A percentile compares a stretch with the other conserved stretches of the same genome.
phyloP scores from a whole-genome alignment of 805 yeast species.

The Nakazawaea molendinolei region DNA sequence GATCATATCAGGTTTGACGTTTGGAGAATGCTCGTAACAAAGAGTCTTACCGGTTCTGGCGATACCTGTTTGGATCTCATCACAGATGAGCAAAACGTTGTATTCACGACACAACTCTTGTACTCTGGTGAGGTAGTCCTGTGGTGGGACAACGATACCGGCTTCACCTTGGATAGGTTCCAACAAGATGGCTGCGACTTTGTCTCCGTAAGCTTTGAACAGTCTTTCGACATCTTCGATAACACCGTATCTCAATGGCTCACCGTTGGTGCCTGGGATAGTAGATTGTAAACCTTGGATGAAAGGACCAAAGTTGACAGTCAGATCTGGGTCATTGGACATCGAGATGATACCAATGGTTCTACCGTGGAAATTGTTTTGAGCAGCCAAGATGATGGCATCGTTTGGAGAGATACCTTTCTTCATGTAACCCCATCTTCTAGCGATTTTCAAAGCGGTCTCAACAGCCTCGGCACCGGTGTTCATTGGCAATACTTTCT shows the following conservation, averaged over 20 bases:
- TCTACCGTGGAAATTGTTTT: conserved; percentile 93
- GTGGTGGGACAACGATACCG: conserved; percentile 92
- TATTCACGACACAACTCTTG: conserved; percentile 69
- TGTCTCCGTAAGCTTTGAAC: conserved; percentile 75
- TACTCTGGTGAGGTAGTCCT: conserved; percentile 69
- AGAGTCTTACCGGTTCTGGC: conserved; percentile 95
- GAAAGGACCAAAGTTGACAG: conserved; percentile 85
- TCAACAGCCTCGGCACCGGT: conserved; percentile 99
- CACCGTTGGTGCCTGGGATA: conserved; percentile 69
- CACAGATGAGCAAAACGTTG: conserved; percentile 87
- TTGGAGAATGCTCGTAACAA: conserved; percentile 76
- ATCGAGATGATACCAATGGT: conserved; percentile 91
- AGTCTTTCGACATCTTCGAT: conserved; percentile 85
- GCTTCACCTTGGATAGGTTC: conserved; percentile 99
- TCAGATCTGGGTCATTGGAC: conserved; percentile 95
- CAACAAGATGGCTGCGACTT: conserved; percentile 81
- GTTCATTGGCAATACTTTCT: conserved; percentile 94
- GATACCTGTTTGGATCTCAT: conserved; percentile 96
- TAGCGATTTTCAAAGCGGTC: conserved; percentile 86
- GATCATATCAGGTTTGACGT: conserved; percentile 82
- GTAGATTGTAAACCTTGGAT: conserved; percentile 76
- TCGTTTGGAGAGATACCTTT: conserved; percentile 79
- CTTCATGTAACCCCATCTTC: conserved; percentile 93
- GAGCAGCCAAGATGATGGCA: conserved; percentile 83
- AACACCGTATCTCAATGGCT: conserved; percentile 70